Percentiles rank a stretch among this genome's conserved stretches.
Evolutionary conservation across 148 eudicot genomes (phyloP).

Genomic region (Fagopyrum homotropicum): DNA sequence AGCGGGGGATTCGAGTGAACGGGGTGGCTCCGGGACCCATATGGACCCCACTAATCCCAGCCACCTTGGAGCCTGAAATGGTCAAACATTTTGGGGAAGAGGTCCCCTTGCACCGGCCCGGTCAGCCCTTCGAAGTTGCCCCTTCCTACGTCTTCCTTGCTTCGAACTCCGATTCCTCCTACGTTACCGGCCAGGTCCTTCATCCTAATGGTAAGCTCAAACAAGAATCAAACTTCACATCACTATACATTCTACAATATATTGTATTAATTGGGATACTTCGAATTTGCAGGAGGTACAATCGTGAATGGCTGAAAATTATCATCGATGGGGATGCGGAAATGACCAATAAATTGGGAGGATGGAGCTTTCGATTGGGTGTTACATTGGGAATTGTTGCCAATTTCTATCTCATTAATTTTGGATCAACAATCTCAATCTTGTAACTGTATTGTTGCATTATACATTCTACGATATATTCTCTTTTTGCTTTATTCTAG

Average conservation of each 20-base stretch:
- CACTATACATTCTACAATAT: background rate
- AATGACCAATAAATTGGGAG: background rate
- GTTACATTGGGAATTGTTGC: background rate
- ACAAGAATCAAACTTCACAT: background rate
- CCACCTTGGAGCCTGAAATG: slow-evolving; percentile 19
- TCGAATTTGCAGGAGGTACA: background rate
- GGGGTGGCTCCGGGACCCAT: slow-evolving; percentile 53
- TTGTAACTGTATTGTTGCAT: background rate
- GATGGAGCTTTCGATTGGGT: background rate
- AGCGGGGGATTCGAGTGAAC: slow-evolving; percentile 44
- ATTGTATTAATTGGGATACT: background rate
- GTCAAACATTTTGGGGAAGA: slow-evolving; percentile 18
- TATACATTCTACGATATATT: background rate
- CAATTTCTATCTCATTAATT: background rate
- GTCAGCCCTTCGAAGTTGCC: slow-evolving; percentile 41
- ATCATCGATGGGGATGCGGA: background rate
- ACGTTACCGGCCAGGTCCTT: slow-evolving; percentile 27
- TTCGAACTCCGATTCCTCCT: slow-evolving; percentile 38
- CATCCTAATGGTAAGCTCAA: slow-evolving; percentile 1
- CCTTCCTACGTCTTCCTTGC: slow-evolving; percentile 55
- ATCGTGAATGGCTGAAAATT: background rate
- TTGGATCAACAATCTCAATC: background rate
- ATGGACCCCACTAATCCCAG: slow-evolving; percentile 36
- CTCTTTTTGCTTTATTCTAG: background rate
- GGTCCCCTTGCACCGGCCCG: slow-evolving; percentile 38